Percentiles rank a stretch among this genome's conserved stretches.
Conservation (phyloP, 2,329 filamentous ascomycete genomes). For the Trichoderma atrobrunneum region DNA sequence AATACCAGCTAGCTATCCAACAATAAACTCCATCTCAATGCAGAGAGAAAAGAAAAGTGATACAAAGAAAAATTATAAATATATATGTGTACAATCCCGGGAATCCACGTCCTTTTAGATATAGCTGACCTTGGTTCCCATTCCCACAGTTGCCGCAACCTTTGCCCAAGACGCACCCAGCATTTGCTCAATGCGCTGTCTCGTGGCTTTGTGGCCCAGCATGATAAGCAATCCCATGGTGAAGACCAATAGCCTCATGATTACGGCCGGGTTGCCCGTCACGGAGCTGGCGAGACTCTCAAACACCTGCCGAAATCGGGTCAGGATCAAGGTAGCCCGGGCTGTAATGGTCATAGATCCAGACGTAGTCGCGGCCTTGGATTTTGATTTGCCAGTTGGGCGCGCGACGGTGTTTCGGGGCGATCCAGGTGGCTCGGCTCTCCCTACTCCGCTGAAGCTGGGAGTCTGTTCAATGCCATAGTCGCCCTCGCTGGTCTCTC, state of each 20-base stretch:
- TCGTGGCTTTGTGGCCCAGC: constrained; percentile 69
- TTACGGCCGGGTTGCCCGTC: constrained; percentile 54
- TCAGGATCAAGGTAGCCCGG: constrained; percentile 52
- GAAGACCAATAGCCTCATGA: constrained; percentile 70
- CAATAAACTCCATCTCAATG: constrained; percentile 30
- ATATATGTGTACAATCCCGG: constrained; percentile 6
- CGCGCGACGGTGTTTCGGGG: constrained; percentile 36
- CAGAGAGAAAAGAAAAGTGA: constrained; percentile 20
- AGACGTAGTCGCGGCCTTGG: constrained; percentile 32
- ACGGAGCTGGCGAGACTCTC: constrained; percentile 50
- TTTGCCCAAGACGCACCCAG: constrained; percentile 74
- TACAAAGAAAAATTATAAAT: constrained; percentile 14
- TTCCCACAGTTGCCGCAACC: constrained; percentile 78
- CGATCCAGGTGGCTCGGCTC: constrained; percentile 32
- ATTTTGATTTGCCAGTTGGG: constrained; percentile 26
- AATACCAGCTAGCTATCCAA: constrained; percentile 18
- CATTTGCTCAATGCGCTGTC: constrained; percentile 69
- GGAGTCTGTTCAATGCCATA: constrained; percentile 63
- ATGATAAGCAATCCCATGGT: constrained; percentile 74
- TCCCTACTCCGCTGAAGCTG: constrained; percentile 36
- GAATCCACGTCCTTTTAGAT: constrained; percentile 55
- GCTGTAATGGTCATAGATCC: constrained; percentile 40
- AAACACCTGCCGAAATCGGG: constrained; percentile 51
- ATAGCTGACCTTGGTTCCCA: constrained; percentile 97
- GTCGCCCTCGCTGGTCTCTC: constrained; percentile 60